Base-by-base conservation (phyloP, 129 eudicot species). In the Lactuca sativa region DNA sequence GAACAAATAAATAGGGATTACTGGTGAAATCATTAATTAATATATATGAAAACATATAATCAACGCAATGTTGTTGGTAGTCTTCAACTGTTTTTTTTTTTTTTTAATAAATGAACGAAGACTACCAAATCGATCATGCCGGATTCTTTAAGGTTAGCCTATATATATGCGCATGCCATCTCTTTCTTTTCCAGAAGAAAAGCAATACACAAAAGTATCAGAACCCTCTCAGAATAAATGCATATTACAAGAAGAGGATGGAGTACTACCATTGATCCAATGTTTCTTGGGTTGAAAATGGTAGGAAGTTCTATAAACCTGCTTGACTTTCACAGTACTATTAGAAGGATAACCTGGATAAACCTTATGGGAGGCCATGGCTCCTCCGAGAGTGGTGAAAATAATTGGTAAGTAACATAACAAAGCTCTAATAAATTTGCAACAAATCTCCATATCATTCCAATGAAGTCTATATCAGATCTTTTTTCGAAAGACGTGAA, bases 211-310 rank as follows among this genome's bases (percentile, higher is more conserved):
- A 40, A 40, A 40, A 40, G 7, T 40, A 40, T 40, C 44, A 5
- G 8, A 40, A 0, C 43, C 1, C 8, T 38, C 43, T 38, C 5
- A 34, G 0, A 11, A 44, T 44, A 44, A 44, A 11, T 44, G 3
- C n/a, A 44, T 47, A 12, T 9, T 47, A 47, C 52, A 47, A 49
- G 13, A 49, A 9, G 25, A 72, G 17, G 57, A 16, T 4, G n/a
- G 49, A 9, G 30, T 78, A 85, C 97, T 78, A 85, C 97, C 95
- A 49, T 90, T 90, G 58, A 90, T 87, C 97, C 97, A 90, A 51
- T 90, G 59, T 36, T 68, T 71, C 44, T 74, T 54, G 8, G 97
- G 97, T 41, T 87, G 97, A 62, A 87, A 91, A 62, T 91, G 97
- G 72, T 60, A 91, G n/a, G 82, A 82, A 62, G 95, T 85, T 64